phyloP scores from a whole-genome alignment of 139 green algal genomes.

The Nannochloris sp. region DNA sequence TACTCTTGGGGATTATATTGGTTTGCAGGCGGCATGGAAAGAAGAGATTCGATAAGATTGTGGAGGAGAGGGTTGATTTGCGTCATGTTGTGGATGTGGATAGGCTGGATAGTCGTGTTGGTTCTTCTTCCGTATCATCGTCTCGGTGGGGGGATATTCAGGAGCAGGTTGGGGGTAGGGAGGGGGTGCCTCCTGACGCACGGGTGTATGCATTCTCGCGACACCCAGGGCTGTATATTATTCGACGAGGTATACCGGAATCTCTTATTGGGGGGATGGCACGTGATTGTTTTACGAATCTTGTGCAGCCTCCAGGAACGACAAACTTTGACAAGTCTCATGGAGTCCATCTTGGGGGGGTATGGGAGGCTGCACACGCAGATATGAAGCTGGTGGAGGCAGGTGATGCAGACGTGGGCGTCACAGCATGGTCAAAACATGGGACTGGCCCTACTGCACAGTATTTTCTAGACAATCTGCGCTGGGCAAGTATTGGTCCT shows the following conservation, averaged over 20 bases:
- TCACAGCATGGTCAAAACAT: background rate
- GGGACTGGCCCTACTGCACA: constrained; percentile 19
- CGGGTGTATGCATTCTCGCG: constrained; percentile 9
- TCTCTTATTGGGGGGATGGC: constrained; percentile 31
- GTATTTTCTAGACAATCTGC: constrained; percentile 59
- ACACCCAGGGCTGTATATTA: constrained; percentile 40
- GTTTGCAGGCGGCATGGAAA: constrained; percentile 25
- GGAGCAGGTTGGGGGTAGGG: no score
- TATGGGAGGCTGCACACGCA: constrained; percentile 34
- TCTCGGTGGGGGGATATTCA: background rate
- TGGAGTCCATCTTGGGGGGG: constrained; percentile 9
- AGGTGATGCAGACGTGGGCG: background rate
- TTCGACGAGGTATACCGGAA: constrained; percentile 30
- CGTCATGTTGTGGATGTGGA: constrained; percentile 38
- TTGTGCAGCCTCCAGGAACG: constrained; percentile 38
- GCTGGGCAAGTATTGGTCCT: constrained; percentile 72
- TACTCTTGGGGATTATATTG: background rate
- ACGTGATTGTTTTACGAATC: constrained; percentile 21
- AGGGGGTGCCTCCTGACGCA: no score
- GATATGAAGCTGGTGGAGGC: background rate
- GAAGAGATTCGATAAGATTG: constrained; percentile 13
- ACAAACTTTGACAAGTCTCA: constrained; percentile 46
- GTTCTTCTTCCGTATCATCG: background rate
- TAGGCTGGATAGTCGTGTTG: background rate
- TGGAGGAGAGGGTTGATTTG: constrained; percentile 30